Conservation (phyloP, 257 asterid genomes). For the Nicotiana knightiana region DNA sequence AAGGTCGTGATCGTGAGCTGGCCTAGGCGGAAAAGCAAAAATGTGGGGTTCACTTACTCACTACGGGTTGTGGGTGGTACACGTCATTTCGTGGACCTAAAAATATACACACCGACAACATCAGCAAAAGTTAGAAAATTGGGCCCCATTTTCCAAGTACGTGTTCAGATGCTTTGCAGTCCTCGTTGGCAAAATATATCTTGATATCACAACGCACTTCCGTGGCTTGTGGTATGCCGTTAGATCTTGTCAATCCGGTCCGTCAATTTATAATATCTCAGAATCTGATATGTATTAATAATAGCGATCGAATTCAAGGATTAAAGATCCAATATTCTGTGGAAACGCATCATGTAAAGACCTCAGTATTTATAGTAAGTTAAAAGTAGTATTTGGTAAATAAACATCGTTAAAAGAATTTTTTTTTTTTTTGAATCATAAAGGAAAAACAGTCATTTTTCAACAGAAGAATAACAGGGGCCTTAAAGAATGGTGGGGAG, state of each 20-base stretch:
- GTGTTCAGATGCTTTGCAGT: slow-evolving; percentile 23
- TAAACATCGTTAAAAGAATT: too few species aligned
- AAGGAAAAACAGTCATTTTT: too few species aligned
- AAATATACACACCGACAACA: slow-evolving; percentile 15
- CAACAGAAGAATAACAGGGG: not conserved
- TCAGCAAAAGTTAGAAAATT: slow-evolving; percentile 12
- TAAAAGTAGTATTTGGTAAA: too few species aligned
- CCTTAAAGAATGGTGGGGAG: not conserved
- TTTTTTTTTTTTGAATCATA: too few species aligned
- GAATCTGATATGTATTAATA: too few species aligned
- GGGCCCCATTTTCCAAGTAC: slow-evolving; percentile 17
- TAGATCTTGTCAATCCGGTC: not conserved
- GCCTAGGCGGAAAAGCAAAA: not conserved
- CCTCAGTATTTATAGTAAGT: too few species aligned
- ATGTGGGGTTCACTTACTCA: slow-evolving; percentile 14
- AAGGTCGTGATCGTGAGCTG: slow-evolving; percentile 35
- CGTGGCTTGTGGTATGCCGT: slow-evolving; percentile 1
- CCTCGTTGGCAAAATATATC: slow-evolving; percentile 10
- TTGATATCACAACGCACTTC: not conserved
- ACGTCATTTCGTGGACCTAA: slow-evolving; percentile 31
- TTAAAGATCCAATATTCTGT: too few species aligned
- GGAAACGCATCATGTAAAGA: too few species aligned
- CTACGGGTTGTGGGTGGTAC: slow-evolving; percentile 18
- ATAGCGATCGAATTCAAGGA: too few species aligned
- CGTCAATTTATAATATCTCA: not conserved